A percentile compares a stretch with the other conserved stretches of the same genome.
These are phyloP conservation scores for Tricladium varicosporioides DNA, from an alignment of 2,329 filamentous ascomycete species.

Conservation along the genomic window DNA sequence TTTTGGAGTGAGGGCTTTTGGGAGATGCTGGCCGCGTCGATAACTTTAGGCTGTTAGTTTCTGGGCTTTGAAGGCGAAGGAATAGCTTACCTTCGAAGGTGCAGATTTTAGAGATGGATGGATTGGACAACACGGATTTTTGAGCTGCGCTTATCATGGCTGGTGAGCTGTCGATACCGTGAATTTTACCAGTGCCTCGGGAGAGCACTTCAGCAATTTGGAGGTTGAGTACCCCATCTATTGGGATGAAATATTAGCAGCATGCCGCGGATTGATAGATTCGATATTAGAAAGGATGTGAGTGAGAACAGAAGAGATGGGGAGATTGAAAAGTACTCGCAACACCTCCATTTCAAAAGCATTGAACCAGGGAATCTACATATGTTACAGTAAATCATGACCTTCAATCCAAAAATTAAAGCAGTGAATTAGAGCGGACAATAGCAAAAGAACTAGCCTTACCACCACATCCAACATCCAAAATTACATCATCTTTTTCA, in stretches of 20 bases:
- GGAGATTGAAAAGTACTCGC: too few species aligned
- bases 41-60: conserved; percentile 34
- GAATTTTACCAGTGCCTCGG: conserved; percentile 46
- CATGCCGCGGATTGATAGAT: too few species aligned
- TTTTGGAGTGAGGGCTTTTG: conserved; percentile 37
- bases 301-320: too few species aligned
- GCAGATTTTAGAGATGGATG: conserved; percentile 17
- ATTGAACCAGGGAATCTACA: too few species aligned
- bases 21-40: conserved; percentile 45
- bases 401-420: too few species aligned
- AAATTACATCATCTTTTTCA: conserved; percentile 53
- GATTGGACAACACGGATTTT: conserved; percentile 32
- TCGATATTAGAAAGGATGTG: too few species aligned
- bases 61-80: background rate
- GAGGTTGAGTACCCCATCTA: conserved; percentile 58
- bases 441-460: conserved; percentile 20
- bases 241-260: too few species aligned
- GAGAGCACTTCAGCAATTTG: conserved; percentile 49
- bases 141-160: conserved; percentile 56
- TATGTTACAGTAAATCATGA: too few species aligned
- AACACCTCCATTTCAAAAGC: too few species aligned
- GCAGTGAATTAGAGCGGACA: too few species aligned
- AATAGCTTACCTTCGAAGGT: conserved; percentile 27
- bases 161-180: conserved; percentile 57
- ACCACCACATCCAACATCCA: conserved; percentile 66